Evolutionary conservation across 1,139 yeast genomes (phyloP), one percentile per base, ranked within the genome.

Genomic region (Yamadazyma triangularis): DNA sequence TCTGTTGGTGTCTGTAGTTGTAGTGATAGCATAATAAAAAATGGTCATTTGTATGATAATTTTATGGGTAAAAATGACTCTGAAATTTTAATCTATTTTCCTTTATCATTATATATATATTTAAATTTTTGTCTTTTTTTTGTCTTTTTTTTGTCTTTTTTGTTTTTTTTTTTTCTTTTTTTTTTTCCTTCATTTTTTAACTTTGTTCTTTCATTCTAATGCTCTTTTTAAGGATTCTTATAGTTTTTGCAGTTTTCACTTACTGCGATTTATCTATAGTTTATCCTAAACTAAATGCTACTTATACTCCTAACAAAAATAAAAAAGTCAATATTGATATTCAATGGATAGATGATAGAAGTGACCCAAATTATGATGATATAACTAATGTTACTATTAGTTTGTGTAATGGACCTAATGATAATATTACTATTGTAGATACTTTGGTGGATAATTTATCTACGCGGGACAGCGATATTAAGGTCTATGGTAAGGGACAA

Each of bases 331-430:
- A 24, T 2, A 11, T 40, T 2, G 27, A 25, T 3, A 16, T 41
- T 4, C 19, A 23, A 14, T 30, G 38, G 29, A 32, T 33, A 2
- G 41, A 41, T 18, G 42, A 41, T 24, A 27, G 35, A 13, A 21
- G 28, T 11, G 11, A 5, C 3, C 45, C 44, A n/a, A 14, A 24
- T 4, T 9, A 37, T 4, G 15, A 24, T 2, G 30, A 37, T 19
- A 29, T 37, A n/a, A 21, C 29, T 14, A 22, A 26, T 11, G 25
- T 39, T 5, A 21, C 39, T 1, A 24, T 44, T 8, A 31, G 36
- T 5, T 27, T 44, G 4, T 30, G 33, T 21, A 40, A 43, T 3
- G 48, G 48, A 2, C 31, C 46, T 4, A 41, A 38, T 23, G 35
- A 36, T 4, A 29, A 40, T 19, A 40, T 42, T 4, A 27, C 31